Evolutionary conservation across 2,329 filamentous ascomycete species (phyloP).

Genomic region (Blastomyces gilchristii): DNA sequence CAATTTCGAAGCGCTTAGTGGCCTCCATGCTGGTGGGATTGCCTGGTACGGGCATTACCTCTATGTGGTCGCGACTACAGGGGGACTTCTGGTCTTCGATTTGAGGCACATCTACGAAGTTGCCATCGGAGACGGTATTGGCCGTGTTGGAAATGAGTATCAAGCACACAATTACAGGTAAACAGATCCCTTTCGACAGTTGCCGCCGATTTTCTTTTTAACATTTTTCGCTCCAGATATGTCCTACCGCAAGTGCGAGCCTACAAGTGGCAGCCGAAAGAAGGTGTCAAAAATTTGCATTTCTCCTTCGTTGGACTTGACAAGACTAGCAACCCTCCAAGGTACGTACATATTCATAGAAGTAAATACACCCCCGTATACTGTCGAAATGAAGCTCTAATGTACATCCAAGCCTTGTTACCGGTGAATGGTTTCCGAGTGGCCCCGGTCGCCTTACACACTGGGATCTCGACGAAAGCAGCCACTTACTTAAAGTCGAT

Average conservation of each 20-base stretch:
- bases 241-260: constrained; percentile 3
- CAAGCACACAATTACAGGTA: constrained; percentile 27
- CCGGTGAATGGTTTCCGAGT: constrained; percentile 27
- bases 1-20: constrained; percentile 24
- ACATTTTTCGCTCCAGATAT: background rate
- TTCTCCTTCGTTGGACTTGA: constrained; percentile 30
- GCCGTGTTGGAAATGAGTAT: constrained; percentile 27
- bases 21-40: constrained; percentile 27
- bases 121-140: constrained; percentile 23
- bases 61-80: constrained; percentile 4
- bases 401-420: constrained; percentile 24
- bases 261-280: constrained; percentile 4
- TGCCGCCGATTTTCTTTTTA: background rate
- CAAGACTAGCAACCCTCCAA: constrained; percentile 12
- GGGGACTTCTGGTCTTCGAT: constrained; percentile 7
- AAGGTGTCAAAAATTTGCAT: constrained; percentile 19
- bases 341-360: background rate
- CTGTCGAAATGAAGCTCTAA: constrained; percentile 5
- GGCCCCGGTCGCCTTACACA: constrained; percentile 17
- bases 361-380: background rate
- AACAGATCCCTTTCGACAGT: background rate
- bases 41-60: constrained; percentile 9
- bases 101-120: constrained; percentile 26
- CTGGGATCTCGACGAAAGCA: constrained; percentile 22
- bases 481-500: constrained; percentile 20